These are phyloP conservation scores for Nectriaceae sp. DNA, from an alignment of 2,329 filamentous ascomycete genomes.

Conservation along the genomic window DNA sequence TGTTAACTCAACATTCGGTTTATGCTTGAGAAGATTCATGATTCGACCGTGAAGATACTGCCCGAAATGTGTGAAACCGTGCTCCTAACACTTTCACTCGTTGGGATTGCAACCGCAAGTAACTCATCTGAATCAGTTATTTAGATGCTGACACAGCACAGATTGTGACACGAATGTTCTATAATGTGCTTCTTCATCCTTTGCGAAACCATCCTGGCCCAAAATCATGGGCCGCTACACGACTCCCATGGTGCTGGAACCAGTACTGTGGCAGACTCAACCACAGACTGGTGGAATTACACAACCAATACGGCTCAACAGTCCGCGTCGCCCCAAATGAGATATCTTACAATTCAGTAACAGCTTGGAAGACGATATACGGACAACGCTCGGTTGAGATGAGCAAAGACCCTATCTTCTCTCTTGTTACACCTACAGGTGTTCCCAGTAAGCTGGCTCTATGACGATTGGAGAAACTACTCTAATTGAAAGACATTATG, in stretches of 20 bases:
- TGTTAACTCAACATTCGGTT: no score
- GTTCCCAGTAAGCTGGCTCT: conserved; percentile 16
- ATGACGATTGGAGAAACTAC: not conserved
- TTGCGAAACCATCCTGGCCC: conserved; percentile 14
- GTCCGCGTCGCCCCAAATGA: conserved; percentile 20
- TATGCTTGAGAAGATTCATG: no score
- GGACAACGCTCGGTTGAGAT: conserved; percentile 17
- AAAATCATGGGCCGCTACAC: conserved; percentile 16
- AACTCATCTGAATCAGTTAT: no score
- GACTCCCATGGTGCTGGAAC: conserved; percentile 21
- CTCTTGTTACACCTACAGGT: conserved; percentile 16
- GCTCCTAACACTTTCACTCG: no score
- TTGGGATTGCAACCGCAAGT: no score
- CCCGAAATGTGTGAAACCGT: no score
- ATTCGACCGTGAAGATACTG: no score
- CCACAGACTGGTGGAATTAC: conserved; percentile 15
- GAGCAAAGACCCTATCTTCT: conserved; percentile 22
- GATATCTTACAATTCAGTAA: conserved; percentile 17
- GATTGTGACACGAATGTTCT: not conserved
- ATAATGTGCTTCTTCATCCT: conserved; percentile 18
- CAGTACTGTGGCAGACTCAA: conserved; percentile 17
- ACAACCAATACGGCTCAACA: conserved; percentile 14
- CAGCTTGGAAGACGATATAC: conserved; percentile 20
- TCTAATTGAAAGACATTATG: conserved; percentile 18
- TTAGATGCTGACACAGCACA: not conserved